phyloP scores from a whole-genome alignment of 768 basidiomycete genomes.

The Phaffia tasmanica region DNA sequence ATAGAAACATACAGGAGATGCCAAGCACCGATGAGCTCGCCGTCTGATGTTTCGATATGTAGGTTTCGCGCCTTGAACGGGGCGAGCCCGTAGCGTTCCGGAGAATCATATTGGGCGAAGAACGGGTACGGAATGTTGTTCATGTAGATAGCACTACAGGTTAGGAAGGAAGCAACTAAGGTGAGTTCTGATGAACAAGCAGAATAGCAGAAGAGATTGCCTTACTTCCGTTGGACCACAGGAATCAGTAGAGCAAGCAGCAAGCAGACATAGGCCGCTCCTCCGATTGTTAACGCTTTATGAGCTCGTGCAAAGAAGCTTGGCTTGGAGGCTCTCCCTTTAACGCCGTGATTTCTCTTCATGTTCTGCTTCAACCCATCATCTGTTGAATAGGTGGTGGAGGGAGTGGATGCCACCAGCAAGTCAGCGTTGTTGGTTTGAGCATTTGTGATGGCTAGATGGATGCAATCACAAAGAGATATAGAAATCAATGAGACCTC shows the following conservation, averaged over 20 bases:
- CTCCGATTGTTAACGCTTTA: slow-evolving; percentile 41
- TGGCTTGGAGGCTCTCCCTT: slow-evolving; percentile 2
- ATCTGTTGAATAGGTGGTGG: too few relatives aligned
- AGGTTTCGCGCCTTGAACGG: slow-evolving; percentile 47
- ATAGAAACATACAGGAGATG: slow-evolving; percentile 17
- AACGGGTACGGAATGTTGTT: slow-evolving; percentile 57
- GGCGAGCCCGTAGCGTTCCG: slow-evolving; percentile 69
- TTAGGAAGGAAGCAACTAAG: slow-evolving; percentile 24
- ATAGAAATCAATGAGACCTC: too few relatives aligned
- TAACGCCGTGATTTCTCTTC: not conserved
- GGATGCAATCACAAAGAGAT: too few relatives aligned
- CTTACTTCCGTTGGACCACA: slow-evolving; percentile 59
- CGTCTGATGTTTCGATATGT: slow-evolving; percentile 60
- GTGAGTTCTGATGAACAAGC: not conserved
- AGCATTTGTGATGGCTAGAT: too few relatives aligned
- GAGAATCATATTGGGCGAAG: slow-evolving; percentile 52
- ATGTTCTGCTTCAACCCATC: not conserved
- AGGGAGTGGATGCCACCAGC: too few relatives aligned
- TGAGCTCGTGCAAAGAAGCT: slow-evolving; percentile 33
- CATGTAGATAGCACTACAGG: slow-evolving; percentile 49
- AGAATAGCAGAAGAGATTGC: slow-evolving; percentile 19
- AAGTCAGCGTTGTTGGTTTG: too few relatives aligned
- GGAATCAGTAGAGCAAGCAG: slow-evolving; percentile 53
- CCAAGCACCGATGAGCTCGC: slow-evolving; percentile 53
- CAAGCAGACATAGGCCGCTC: slow-evolving; percentile 47